Evolutionary conservation across 2,329 filamentous ascomycete species (phyloP).

Genomic region (Sphaerulina populicola): DNA sequence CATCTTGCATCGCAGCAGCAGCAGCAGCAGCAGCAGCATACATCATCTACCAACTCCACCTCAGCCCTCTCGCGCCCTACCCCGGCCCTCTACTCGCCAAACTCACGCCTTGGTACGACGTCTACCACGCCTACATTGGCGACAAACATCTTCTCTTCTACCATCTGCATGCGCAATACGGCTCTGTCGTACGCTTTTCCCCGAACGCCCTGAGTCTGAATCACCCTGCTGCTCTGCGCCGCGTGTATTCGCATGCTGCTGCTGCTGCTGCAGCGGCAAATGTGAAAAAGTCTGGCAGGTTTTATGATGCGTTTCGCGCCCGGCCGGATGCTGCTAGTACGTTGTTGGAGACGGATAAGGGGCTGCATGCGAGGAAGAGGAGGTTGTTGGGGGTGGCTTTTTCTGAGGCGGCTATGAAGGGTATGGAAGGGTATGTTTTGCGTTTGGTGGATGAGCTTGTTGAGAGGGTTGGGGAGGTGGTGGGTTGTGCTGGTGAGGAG

Average conservation of each 20-base stretch:
- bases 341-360: slow-evolving; percentile 39
- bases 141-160: slow-evolving; percentile 26
- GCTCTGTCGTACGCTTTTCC: slow-evolving; percentile 22
- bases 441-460: slow-evolving; percentile 20
- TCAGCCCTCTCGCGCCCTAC: slow-evolving; percentile 24
- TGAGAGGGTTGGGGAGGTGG: slow-evolving; percentile 9
- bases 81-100: slow-evolving; percentile 24
- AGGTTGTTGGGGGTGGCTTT: slow-evolving; percentile 41
- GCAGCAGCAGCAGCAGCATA: too few species aligned
- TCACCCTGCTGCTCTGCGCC: slow-evolving; percentile 34
- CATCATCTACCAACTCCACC: slow-evolving; percentile 21
- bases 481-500: slow-evolving; percentile 1
- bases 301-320: slow-evolving; percentile 42
- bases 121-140: slow-evolving; percentile 26
- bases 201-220: slow-evolving; percentile 25
- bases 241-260: slow-evolving; percentile 45
- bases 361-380: slow-evolving; percentile 40
- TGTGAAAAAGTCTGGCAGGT: slow-evolving; percentile 43
- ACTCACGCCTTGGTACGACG: slow-evolving; percentile 21
- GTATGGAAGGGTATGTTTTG: slow-evolving; percentile 22
- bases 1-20: too few species aligned
- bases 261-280: too few species aligned
- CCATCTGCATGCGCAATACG: slow-evolving; percentile 22
- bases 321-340: slow-evolving; percentile 38
- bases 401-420: slow-evolving; percentile 30